Evolutionary conservation across 441 rosid genomes (phyloP).

Genomic region (Mallotus japonicus): DNA sequence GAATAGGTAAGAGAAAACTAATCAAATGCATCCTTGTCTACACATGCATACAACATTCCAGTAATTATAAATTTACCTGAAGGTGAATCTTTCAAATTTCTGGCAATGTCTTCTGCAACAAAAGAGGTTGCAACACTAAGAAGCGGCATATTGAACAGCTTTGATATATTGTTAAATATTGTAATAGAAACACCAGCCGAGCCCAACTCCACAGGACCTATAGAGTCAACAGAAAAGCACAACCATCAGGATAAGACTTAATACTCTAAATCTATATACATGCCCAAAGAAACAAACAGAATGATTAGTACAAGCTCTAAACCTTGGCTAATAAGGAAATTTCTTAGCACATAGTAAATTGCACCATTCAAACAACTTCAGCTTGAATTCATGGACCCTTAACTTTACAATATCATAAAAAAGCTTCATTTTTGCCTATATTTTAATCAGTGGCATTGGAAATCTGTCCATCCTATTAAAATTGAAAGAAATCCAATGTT

Average conservation of each 20-base stretch:
- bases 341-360: not conserved
- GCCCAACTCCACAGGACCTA: conserved; percentile 88
- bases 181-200: conserved; percentile 81
- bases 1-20: not conserved
- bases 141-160: conserved; percentile 89
- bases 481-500: not conserved
- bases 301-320: not conserved
- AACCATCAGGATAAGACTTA: not conserved
- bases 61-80: conserved; percentile 39
- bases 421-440: not conserved
- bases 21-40: not conserved
- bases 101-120: conserved; percentile 90
- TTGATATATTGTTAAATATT: conserved; percentile 81
- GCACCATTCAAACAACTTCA: not conserved
- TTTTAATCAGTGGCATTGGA: not conserved
- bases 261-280: not conserved
- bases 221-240: conserved; percentile 23
- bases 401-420: not conserved
- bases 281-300: not conserved
- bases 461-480: not conserved
- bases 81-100: conserved; percentile 44
- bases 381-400: not conserved
- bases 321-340: not conserved
- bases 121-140: conserved; percentile 92
- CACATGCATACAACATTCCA: not conserved